Evolutionary conservation across 768 basidiomycete species (phyloP).

Genomic region (Boletus eberwhitei): DNA sequence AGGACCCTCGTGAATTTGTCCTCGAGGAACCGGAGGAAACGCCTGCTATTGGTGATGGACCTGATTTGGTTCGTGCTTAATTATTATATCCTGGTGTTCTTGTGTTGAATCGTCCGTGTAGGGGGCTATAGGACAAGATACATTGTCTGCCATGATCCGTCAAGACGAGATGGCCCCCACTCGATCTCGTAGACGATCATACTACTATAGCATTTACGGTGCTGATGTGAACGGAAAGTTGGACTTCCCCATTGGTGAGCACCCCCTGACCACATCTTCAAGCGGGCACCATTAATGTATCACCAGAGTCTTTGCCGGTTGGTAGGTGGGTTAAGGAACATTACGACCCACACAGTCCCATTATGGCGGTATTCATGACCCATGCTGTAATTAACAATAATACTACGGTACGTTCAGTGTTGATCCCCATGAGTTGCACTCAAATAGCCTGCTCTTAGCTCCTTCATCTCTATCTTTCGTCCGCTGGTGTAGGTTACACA

Average conservation of each 20-base stretch:
- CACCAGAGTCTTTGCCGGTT: constrained; percentile 52
- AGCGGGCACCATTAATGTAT: neutral
- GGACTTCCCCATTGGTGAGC: constrained; percentile 55
- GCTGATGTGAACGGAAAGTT: constrained; percentile 47
- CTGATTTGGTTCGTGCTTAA: constrained; percentile 23
- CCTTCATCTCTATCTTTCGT: constrained; percentile 43
- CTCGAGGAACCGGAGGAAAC: constrained; percentile 18
- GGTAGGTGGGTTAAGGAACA: constrained; percentile 58
- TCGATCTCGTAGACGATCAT: constrained; percentile 55
- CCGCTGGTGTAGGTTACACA: constrained; percentile 20
- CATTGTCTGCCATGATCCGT: constrained; percentile 68
- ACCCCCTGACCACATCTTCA: neutral
- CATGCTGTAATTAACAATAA: constrained; percentile 74
- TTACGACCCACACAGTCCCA: constrained; percentile 53
- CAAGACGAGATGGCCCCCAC: constrained; percentile 64
- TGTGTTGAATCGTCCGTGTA: constrained; percentile 26
- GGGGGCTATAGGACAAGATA: constrained; percentile 73
- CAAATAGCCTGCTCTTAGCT: constrained; percentile 35
- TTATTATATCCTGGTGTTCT: neutral
- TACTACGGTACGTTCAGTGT: constrained; percentile 24
- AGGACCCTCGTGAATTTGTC: constrained; percentile 16
- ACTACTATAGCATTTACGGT: constrained; percentile 40
- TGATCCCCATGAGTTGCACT: neutral
- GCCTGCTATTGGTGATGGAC: constrained; percentile 10
- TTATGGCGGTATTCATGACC: constrained; percentile 66